These are phyloP conservation scores for Trichoderma gracile DNA, from an alignment of 2,329 filamentous ascomycete genomes.

Conservation along the genomic window DNA sequence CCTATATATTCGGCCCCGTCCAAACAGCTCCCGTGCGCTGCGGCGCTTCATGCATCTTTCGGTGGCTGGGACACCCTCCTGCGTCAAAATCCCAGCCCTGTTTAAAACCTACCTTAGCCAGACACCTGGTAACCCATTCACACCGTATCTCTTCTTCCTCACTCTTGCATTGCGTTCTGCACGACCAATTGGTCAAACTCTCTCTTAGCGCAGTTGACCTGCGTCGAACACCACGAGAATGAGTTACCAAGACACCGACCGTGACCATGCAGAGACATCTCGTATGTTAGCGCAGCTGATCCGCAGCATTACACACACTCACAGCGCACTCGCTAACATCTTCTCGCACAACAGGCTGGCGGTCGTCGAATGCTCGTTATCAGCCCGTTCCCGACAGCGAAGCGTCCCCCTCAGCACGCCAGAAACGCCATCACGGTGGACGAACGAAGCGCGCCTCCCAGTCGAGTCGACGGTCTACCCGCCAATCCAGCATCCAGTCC, in stretches of 20 bases:
- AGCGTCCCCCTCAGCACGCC: conserved; percentile 21
- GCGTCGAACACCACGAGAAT: conserved; percentile 36
- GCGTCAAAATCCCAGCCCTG: conserved; percentile 33
- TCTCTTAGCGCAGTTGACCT: conserved; percentile 38
- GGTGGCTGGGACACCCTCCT: conserved; percentile 29
- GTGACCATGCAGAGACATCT: conserved; percentile 41
- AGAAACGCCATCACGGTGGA: conserved; percentile 17
- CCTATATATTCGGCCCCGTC: conserved; percentile 6
- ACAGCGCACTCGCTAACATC: conserved; percentile 22
- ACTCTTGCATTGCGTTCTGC: conserved; percentile 35
- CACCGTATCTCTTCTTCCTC: conserved; percentile 37
- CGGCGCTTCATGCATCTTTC: conserved; percentile 10
- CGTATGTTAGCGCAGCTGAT: conserved; percentile 36
- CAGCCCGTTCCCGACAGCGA: conserved; percentile 21
- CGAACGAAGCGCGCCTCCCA: conserved; percentile 8
- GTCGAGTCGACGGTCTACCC: conserved; percentile 29
- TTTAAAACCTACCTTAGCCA: conserved; percentile 35
- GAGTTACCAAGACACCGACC: conserved; percentile 42
- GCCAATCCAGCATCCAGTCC: conserved; percentile 38
- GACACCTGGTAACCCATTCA: conserved; percentile 35
- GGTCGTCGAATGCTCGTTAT: conserved; percentile 22
- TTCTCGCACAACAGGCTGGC: conserved; percentile 21
- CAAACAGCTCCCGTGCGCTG: conserved; percentile 18
- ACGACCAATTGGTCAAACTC: conserved; percentile 39
- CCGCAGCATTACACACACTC: not conserved